Percentiles rank a stretch among this genome's conserved stretches.
Evolutionary conservation across 805 yeast genomes (phyloP).

Genomic region (Ogataea neopini): DNA sequence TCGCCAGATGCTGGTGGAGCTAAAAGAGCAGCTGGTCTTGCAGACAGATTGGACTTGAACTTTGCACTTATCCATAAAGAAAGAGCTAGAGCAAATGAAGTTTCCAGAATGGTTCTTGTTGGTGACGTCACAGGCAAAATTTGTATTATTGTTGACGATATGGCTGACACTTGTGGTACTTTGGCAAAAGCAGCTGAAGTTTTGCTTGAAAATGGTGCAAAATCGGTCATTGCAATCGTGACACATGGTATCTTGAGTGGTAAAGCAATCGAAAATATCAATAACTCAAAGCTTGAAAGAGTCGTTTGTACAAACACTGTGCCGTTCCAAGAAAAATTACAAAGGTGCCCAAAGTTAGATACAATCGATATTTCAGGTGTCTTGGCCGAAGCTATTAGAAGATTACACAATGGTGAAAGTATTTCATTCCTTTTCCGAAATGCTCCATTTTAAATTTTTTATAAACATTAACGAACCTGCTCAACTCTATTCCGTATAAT

Average conservation of each 20-base stretch:
- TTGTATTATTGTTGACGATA: conserved; percentile 81
- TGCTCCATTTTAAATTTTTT: conserved; percentile 45
- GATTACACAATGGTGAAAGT: conserved; percentile 86
- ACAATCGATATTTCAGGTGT: conserved; percentile 72
- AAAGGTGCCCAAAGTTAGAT: conserved; percentile 61
- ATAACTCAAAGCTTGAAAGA: conserved; percentile 63
- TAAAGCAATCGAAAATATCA: conserved; percentile 69
- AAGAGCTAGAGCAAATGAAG: conserved; percentile 81
- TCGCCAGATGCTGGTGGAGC: conserved; percentile 94
- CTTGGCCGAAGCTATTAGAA: conserved; percentile 78
- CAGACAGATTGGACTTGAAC: conserved; percentile 75
- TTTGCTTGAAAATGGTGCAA: conserved; percentile 64
- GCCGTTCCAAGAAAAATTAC: conserved; percentile 67
- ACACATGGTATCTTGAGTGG: conserved; percentile 82
- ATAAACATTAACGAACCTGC: conserved; percentile 1
- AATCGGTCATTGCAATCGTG: conserved; percentile 75
- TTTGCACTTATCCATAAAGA: conserved; percentile 86
- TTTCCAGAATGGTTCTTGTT: conserved; percentile 79
- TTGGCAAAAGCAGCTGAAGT: conserved; percentile 81
- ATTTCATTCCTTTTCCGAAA: conserved; percentile 75
- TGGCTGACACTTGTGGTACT: conserved; percentile 91
- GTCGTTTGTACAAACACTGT: conserved; percentile 82
- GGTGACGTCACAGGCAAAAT: conserved; percentile 79
- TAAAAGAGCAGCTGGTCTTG: conserved; percentile 82
- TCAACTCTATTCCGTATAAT: neutral